Base-by-base conservation (phyloP, 495 filamentous ascomycete species). In the Achaetomiella virescens region DNA sequence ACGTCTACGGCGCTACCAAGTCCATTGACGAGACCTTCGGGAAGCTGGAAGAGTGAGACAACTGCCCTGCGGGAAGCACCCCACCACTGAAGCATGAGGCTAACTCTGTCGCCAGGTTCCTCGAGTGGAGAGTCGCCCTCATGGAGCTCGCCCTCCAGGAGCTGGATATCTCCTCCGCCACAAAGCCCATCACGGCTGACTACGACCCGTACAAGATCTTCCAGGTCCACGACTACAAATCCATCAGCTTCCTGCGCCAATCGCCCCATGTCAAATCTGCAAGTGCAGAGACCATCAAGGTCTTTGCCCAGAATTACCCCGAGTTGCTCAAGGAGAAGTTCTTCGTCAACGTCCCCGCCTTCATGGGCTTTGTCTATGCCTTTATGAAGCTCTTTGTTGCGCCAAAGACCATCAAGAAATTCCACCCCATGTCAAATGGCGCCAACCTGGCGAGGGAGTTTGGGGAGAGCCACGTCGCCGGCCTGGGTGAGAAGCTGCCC, bases 211-310 rank as follows among this genome's bases (percentile, higher is more conserved):
- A 96, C 72, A 84, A 90, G 72, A 88, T 90, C 67, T 78, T 87
- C 57, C 90, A 96, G 70, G 83, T 96, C 6, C 91, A 96, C 74
- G 91, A 96, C 73, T 96, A 95, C 77, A 74, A 87, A 58, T 82
- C 81, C 47, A 81, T 96, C 63, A 85, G 80, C 60, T 95, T 95
- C 77, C 75, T 95, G 41, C 84, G 87, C 21, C 78, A 84, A 66
- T 82, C 88, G 48, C 79, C 86, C 2, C 69, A 70, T n/a, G 77
- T 88, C 60, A 85, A 84, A 59, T 76, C 83, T 12, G 86, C 88
- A 15, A 84, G 83, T 58, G 84, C 82, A 69, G 83, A 90, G 74
- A 88, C 86, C 36, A 91, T 95, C 67, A 78, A 85, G 27, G 77
- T 86, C 20, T 88, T 96, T 71, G 73, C 78, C 42, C 81, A 80